phyloP scores from a whole-genome alignment of 2,329 filamentous ascomycete genomes.

The Dothiorella sarmentorum region DNA sequence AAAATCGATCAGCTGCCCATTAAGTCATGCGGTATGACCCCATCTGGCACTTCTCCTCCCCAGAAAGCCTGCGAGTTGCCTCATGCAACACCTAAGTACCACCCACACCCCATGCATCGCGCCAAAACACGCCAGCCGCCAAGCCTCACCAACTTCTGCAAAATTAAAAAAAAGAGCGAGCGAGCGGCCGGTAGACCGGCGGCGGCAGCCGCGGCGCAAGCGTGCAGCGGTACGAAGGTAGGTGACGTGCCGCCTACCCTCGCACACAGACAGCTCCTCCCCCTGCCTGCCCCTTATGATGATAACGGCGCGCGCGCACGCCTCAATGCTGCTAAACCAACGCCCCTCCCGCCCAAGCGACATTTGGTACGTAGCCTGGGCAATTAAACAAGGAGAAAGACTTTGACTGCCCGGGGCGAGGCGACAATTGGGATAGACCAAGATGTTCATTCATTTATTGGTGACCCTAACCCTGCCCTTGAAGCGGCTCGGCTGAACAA shows the following conservation, averaged over 20 bases:
- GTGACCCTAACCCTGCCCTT: too few species aligned
- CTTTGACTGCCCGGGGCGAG: too few species aligned
- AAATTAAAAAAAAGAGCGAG: too few species aligned
- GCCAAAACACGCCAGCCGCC: not conserved
- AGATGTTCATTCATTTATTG: not conserved
- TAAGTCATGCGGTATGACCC: constrained; percentile 1
- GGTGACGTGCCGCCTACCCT: not conserved
- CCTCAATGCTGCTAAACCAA: not conserved
- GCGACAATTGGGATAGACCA: not conserved
- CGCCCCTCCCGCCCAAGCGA: not conserved
- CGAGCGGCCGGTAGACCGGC: too few species aligned
- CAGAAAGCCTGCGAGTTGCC: not conserved
- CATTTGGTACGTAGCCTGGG: too few species aligned
- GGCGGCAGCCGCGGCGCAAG: not conserved
- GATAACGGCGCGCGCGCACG: not conserved
- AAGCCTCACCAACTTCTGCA: not conserved
- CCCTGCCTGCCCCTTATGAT: not conserved
- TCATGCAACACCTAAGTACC: not conserved
- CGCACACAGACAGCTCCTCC: not conserved
- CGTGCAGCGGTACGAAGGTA: too few species aligned
- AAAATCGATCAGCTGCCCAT: not conserved
- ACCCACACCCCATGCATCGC: not conserved
- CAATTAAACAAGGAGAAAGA: too few species aligned
- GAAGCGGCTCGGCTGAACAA: too few species aligned
- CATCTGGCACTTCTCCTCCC: not conserved